A percentile compares a stretch with the other conserved stretches of the same genome.
Conservation (phyloP, 306 rosid species). For the Sicyos edulis region DNA sequence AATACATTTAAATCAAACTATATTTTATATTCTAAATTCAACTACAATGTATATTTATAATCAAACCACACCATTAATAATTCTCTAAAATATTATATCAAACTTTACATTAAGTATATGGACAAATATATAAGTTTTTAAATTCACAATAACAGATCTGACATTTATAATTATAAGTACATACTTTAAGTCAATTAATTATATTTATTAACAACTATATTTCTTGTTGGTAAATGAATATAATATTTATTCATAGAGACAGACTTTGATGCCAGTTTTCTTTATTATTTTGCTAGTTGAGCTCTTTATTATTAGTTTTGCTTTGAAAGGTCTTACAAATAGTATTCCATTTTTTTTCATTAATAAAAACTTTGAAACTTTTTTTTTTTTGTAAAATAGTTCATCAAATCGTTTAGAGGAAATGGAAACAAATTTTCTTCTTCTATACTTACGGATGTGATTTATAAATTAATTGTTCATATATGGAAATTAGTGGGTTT, state of each 20-base stretch:
- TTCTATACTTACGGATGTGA: neutral
- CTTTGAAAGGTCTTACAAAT: neutral
- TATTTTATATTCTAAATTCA: slow-evolving; percentile 2
- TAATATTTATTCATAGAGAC: no score
- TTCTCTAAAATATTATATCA: neutral
- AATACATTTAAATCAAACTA: neutral
- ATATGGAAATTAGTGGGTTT: neutral
- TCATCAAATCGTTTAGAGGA: neutral
- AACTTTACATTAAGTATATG: neutral
- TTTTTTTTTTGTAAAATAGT: no score
- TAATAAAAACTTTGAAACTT: no score
- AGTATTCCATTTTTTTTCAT: no score
- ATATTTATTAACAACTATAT: neutral
- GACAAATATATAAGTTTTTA: neutral
- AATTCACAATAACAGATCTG: neutral
- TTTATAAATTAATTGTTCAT: neutral
- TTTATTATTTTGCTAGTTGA: neutral
- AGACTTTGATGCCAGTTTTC: no score
- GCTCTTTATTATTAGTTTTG: neutral
- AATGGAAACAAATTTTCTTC: no score
- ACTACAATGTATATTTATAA: neutral
- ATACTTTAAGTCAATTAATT: neutral
- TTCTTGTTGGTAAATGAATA: no score
- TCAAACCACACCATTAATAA: neutral
- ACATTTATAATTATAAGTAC: neutral